Conservation (phyloP, 208 protist genomes). For the Trypanosoma avium region DNA sequence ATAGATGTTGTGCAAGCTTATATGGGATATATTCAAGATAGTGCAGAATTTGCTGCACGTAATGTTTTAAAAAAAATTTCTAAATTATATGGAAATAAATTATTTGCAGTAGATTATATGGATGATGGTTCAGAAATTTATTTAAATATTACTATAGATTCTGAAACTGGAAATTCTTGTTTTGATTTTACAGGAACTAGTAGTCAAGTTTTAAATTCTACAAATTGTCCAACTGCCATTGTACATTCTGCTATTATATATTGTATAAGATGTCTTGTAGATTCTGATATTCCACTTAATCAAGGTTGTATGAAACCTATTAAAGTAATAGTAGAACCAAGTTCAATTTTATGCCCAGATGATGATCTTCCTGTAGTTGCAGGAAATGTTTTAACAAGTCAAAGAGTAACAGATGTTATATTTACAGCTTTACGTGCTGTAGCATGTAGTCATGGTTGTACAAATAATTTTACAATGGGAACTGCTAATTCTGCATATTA, state of each 20-base stretch:
- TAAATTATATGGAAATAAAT: conserved; percentile 27
- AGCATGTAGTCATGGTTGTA: conserved; percentile 87
- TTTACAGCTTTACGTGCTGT: conserved; percentile 89
- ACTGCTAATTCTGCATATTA: conserved; percentile 92
- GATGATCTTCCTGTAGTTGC: conserved; percentile 92
- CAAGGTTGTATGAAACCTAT: conserved; percentile 93
- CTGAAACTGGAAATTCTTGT: conserved; percentile 50
- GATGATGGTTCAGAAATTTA: conserved; percentile 93
- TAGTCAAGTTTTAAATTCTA: conserved; percentile 90
- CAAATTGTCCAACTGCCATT: conserved; percentile 91
- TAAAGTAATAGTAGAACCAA: conserved; percentile 59
- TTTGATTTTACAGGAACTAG: conserved; percentile 95
- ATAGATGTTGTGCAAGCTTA: conserved; percentile 92
- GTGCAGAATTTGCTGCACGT: conserved; percentile 89
- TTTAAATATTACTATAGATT: conserved; percentile 81
- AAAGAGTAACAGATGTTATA: conserved; percentile 95
- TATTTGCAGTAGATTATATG: conserved; percentile 88
- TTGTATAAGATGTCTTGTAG: conserved; percentile 93
- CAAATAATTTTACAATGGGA: conserved; percentile 98
- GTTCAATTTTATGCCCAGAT: conserved; percentile 82
- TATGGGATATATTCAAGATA: conserved; percentile 93
- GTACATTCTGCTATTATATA: conserved; percentile 94
- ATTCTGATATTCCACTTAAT: conserved; percentile 94
- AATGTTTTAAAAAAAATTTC: conserved; percentile 82
- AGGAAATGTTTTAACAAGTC: conserved; percentile 95